phyloP scores from a whole-genome alignment of 2,329 filamentous ascomycete genomes.

The Sclerotiophoma versabilis region DNA sequence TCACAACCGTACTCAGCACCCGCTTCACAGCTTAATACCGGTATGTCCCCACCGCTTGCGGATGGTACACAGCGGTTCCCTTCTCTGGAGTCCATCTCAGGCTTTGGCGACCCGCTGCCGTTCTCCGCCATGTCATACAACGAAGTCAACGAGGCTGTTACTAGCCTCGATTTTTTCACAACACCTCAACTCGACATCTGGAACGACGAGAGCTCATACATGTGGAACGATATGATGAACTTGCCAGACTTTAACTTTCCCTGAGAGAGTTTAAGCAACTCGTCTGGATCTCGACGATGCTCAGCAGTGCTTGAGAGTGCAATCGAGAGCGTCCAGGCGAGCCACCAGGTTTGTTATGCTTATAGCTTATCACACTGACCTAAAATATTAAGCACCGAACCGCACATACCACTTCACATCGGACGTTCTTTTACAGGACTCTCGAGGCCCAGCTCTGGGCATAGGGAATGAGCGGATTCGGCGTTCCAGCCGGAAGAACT shows the following conservation, averaged over 20 bases:
- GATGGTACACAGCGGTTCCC: slow-evolving; percentile 8
- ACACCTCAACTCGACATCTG: slow-evolving; percentile 63
- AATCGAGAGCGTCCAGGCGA: no score
- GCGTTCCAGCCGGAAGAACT: not conserved
- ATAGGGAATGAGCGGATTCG: not conserved
- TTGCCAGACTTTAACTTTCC: slow-evolving; percentile 43
- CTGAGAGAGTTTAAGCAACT: slow-evolving; percentile 1
- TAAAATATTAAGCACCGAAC: slow-evolving; percentile 1
- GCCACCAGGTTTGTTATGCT: no score
- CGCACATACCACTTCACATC: not conserved
- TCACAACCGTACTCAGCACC: slow-evolving; percentile 21
- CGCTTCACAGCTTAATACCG: slow-evolving; percentile 5
- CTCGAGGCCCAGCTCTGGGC: not conserved
- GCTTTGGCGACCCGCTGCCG: slow-evolving; percentile 53
- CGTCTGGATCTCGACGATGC: not conserved
- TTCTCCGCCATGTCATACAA: slow-evolving; percentile 75
- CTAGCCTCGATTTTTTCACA: slow-evolving; percentile 67
- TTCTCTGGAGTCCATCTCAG: slow-evolving; percentile 24
- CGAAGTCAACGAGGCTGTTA: slow-evolving; percentile 71
- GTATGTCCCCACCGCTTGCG: slow-evolving; percentile 8
- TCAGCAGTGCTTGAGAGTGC: no score
- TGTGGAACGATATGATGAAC: slow-evolving; percentile 47
- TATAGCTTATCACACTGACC: not conserved
- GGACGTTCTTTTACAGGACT: slow-evolving; percentile 6
- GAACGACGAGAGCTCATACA: slow-evolving; percentile 57